A percentile compares a stretch with the other conserved stretches of the same genome.
These are phyloP conservation scores for Coemansia sp. DNA, from an alignment of 192 early-diverging fungal genomes.

Conservation along the genomic window DNA sequence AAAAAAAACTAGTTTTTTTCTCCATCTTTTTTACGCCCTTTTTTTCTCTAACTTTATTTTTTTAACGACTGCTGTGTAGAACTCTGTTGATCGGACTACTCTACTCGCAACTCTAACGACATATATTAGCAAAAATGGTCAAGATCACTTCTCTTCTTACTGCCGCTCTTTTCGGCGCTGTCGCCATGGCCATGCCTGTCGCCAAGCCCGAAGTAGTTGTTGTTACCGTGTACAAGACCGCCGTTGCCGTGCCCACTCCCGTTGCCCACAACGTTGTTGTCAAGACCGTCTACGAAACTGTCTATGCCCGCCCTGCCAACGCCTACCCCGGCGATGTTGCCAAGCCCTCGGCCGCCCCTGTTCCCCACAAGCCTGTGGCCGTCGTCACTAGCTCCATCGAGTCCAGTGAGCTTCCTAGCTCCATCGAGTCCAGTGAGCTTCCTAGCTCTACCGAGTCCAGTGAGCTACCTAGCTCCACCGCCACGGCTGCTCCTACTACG, in stretches of 20 bases:
- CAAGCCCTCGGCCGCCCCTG: not conserved
- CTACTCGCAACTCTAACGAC: not conserved
- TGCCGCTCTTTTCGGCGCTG: slow-evolving; percentile 27
- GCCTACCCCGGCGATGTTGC: not conserved
- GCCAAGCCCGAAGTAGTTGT: slow-evolving; percentile 10
- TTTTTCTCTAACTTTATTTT: not conserved
- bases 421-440: not conserved
- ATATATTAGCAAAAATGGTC: slow-evolving; percentile 16
- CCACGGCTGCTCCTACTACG: not conserved
- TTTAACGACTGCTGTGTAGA: slow-evolving; percentile 15
- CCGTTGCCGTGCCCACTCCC: not conserved
- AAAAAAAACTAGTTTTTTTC: not conserved
- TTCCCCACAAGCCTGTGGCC: slow-evolving; percentile 3
- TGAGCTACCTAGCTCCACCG: not conserved
- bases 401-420: too few species aligned
- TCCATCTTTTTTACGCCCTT: not conserved
- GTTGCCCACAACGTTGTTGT: slow-evolving; percentile 14
- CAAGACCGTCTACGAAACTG: slow-evolving; percentile 19
- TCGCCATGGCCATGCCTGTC: slow-evolving; percentile 29
- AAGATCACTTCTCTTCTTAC: slow-evolving; percentile 38
- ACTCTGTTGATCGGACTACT: slow-evolving; percentile 40
- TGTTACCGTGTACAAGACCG: slow-evolving; percentile 6
- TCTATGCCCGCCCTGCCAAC: slow-evolving; percentile 4
- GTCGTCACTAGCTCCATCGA: not conserved
- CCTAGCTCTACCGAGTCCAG: not conserved